Evolutionary conservation across 2,329 filamentous ascomycete species (phyloP), one percentile per base, ranked within the genome.

Genomic region (Magnaporthiopsis poae): DNA sequence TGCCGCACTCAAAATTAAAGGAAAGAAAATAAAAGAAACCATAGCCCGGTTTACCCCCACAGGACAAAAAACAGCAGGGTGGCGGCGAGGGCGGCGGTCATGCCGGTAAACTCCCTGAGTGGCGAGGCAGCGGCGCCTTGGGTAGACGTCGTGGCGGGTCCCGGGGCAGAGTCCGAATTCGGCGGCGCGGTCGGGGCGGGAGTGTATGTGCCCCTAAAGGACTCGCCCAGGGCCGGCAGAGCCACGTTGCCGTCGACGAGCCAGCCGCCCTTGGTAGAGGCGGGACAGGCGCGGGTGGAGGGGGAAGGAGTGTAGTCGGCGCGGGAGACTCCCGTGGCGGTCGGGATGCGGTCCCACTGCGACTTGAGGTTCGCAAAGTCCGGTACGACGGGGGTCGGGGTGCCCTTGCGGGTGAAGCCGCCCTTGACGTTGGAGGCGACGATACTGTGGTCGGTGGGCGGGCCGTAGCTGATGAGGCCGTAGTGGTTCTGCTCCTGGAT

Each of bases 401-500:
- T 91, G 65, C 92, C 92, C 63, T 84, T 84, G 70, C 90, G 85
- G 0, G 85, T 84, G 76, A 83, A 92, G 46, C 90, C 89, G 71
- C 86, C 90, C 67, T 81, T 79, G 63, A 88, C 77, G 66, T 81
- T 75, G 18, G 83, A 80, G n/a, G 83, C 84, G 1, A 81, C 80
- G n/a, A 76, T 79, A 8, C 80, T 80, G 11, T 81, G 76, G 29
- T 82, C 81, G 13, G 81, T 82, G n/a, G 80, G 77, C 3, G 84
- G 79, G 0, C 89, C 90, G 74, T 96, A 96, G 27, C 83, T 87
- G 71, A 96, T 84, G 52, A 96, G 81, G 59, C 92, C 92, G 76
- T 96, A 96, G 72, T 91, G 77, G 76, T 96, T 96, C 64, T 84
- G 80, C 77, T 96, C 92, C 74, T 94, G 80, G 69, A 96, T 91